Evolutionary conservation across 805 yeast genomes (phyloP).

Genomic region (Nakazawaea holstii): DNA sequence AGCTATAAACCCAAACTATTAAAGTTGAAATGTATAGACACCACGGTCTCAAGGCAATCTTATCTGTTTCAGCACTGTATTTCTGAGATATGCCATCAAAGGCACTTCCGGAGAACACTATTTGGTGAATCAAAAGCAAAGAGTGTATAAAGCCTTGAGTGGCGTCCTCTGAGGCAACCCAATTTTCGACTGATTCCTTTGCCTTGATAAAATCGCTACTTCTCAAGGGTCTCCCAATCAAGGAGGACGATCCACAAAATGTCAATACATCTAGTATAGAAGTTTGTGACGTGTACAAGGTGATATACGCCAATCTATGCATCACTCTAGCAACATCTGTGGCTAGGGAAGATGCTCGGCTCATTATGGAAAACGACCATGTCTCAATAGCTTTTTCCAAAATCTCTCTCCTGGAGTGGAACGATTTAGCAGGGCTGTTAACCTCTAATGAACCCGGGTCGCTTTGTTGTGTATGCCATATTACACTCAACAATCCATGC

Average conservation of each 20-base stretch:
- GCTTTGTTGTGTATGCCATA: constrained; percentile 18
- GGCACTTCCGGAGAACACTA: constrained; percentile 14
- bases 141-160: constrained; percentile 17
- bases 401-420: constrained; percentile 15
- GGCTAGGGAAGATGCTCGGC: constrained; percentile 15
- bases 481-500: constrained; percentile 20
- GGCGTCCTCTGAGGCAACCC: constrained; percentile 18
- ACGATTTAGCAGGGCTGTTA: constrained; percentile 6
- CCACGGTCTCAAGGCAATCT: constrained; percentile 22
- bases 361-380: constrained; percentile 20
- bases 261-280: constrained; percentile 19
- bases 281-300: constrained; percentile 16
- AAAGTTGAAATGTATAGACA: constrained; percentile 20
- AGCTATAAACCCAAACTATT: constrained; percentile 19
- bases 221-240: constrained; percentile 13
- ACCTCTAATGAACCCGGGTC: constrained; percentile 18
- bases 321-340: constrained; percentile 19
- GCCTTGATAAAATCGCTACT: constrained; percentile 16
- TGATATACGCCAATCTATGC: constrained; percentile 17
- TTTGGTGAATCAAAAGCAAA: constrained; percentile 18
- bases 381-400: constrained; percentile 19
- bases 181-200: constrained; percentile 15
- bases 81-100: constrained; percentile 1
- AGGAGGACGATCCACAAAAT: constrained; percentile 19
- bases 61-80: constrained; percentile 15